These are phyloP conservation scores for Echria macrotheca DNA, from an alignment of 495 filamentous ascomycete genomes.

Conservation along the genomic window DNA sequence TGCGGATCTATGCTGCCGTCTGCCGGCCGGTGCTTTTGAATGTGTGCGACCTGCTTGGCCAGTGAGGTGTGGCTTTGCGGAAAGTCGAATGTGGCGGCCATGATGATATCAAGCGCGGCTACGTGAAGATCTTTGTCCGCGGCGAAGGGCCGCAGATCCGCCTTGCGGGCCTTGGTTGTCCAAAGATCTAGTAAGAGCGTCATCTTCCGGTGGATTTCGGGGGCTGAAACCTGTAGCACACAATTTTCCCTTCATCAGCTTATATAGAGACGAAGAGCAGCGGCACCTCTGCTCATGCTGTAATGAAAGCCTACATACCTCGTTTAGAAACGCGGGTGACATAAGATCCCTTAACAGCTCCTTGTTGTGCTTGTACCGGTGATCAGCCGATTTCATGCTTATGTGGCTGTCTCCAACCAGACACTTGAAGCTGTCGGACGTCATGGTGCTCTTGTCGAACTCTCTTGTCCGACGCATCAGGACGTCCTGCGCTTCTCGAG, in stretches of 20 bases:
- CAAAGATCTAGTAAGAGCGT: background rate
- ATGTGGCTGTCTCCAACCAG: conserved; percentile 14
- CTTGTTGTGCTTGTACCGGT: conserved; percentile 11
- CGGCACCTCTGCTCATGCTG: no score
- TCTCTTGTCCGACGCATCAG: conserved; percentile 26
- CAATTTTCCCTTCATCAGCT: background rate
- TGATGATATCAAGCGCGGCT: background rate
- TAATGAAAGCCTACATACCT: no score
- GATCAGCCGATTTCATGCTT: conserved; percentile 8
- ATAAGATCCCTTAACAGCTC: conserved; percentile 19
- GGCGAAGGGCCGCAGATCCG: background rate
- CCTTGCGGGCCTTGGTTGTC: background rate
- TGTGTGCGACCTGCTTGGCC: background rate
- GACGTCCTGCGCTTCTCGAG: conserved; percentile 31
- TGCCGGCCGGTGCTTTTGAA: background rate
- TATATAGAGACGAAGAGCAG: no score
- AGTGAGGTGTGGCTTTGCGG: background rate
- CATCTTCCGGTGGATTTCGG: conserved; percentile 1
- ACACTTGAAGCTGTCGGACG: conserved; percentile 4
- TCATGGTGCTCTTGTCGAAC: conserved; percentile 22
- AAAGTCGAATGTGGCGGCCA: background rate
- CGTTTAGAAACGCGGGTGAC: conserved; percentile 19
- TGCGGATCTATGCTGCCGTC: background rate
- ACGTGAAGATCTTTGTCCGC: background rate
- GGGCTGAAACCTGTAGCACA: background rate